phyloP scores from a whole-genome alignment of 2,329 filamentous ascomycete genomes.

The Ascochyta viciae-villosae region DNA sequence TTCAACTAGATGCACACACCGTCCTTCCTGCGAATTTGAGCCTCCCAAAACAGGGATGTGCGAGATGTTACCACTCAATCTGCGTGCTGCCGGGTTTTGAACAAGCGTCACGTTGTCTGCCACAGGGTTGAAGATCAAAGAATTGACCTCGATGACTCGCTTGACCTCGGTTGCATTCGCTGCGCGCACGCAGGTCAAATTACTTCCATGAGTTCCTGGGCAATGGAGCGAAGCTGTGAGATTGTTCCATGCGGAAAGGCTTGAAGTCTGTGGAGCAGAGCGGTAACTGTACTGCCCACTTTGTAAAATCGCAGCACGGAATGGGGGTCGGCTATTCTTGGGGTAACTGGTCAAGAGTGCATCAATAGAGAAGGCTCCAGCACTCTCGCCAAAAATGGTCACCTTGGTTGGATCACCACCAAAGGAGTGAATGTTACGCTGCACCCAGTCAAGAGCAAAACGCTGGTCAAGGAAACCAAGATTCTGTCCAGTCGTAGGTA shows the following conservation, averaged over 20 bases:
- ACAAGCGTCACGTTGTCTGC: slow-evolving; percentile 35
- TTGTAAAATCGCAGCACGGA: slow-evolving; percentile 40
- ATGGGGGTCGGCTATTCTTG: slow-evolving; percentile 29
- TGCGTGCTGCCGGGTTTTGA: slow-evolving; percentile 23
- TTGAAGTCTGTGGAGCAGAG: slow-evolving; percentile 13
- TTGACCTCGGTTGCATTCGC: slow-evolving; percentile 28
- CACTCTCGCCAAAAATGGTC: slow-evolving; percentile 52
- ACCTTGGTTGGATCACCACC: slow-evolving; percentile 58
- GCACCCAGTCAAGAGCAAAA: slow-evolving; percentile 62
- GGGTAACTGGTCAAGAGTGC: slow-evolving; percentile 37
- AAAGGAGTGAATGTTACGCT: slow-evolving; percentile 57
- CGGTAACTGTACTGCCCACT: slow-evolving; percentile 37
- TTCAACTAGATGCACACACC: not conserved
- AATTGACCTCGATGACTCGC: slow-evolving; percentile 25
- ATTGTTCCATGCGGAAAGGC: slow-evolving; percentile 29
- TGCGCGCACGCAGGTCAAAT: slow-evolving; percentile 33
- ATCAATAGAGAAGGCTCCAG: slow-evolving; percentile 36
- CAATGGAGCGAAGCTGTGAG: slow-evolving; percentile 32
- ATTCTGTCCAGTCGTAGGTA: slow-evolving; percentile 46
- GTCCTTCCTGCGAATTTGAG: slow-evolving; percentile 37
- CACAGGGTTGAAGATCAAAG: slow-evolving; percentile 27
- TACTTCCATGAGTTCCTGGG: slow-evolving; percentile 21
- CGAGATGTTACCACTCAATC: slow-evolving; percentile 32
- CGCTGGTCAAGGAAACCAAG: slow-evolving; percentile 64
- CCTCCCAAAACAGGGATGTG: slow-evolving; percentile 36